Base-by-base conservation (phyloP, 495 filamentous ascomycete genomes). In the Cryomyces minteri region DNA sequence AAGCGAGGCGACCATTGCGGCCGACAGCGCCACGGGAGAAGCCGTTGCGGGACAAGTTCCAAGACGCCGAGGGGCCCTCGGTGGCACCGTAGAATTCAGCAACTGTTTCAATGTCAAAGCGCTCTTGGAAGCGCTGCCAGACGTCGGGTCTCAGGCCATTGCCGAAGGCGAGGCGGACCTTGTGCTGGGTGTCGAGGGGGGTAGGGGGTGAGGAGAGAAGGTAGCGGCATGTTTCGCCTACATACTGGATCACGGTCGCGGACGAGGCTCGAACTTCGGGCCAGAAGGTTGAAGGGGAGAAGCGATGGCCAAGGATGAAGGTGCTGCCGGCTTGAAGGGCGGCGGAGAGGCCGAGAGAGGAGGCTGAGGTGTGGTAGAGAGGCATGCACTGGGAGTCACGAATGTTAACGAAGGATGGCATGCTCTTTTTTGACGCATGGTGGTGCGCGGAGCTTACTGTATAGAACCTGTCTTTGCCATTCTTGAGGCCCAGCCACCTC, bases 111-210 rank as follows among this genome's bases (percentile, higher is more conserved):
- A 98, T 80, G 33, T 74, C 77, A 61, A 94, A 98, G 42, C 90
- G 85, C 33, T 82, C 69, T 58, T 88, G 85, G 65, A 98, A 90
- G 2, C 64, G 65, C 11, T 81, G 72, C 90, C 90, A 98, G 31
- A 96, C 77, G 54, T 98, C 90, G 0, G 88, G 87, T 0, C 90
- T 77, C 28, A 98, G 65, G 11, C 90, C 90, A 54, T 98, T 98
- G 6, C 90, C 90, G 46, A 88, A 84, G 0, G 86, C 88, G n/a
- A 82, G 39, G 4, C 80, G 78, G 4, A 96, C 70, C 0, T 67
- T 74, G 63, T 95, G 79, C 48, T 80, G 74, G 47, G 71, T 74
- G 60, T 96, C 90, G 33, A 86, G 66, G 52, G 4, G 78, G 74
- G 29, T 72, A 58, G 82, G 71, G 1, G 84, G 75, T 0, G 78